phyloP scores from a whole-genome alignment of 1,284 basidiomycete genomes.

The Apiotrichum gamsii region DNA sequence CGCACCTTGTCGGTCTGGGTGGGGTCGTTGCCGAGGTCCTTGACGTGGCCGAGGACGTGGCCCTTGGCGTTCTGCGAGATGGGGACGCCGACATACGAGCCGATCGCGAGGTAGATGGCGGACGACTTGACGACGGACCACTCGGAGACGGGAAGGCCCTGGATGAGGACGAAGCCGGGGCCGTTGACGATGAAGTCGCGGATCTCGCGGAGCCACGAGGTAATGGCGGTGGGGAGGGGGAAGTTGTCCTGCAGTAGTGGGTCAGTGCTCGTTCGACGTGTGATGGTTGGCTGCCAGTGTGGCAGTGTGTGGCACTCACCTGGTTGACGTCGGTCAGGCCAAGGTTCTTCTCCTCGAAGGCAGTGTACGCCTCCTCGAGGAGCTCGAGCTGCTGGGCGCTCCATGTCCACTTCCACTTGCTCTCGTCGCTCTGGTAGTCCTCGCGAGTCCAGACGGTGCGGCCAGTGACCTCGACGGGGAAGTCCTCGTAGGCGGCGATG shows the following conservation, averaged over 20 bases:
- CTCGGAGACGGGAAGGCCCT: constrained; percentile 44
- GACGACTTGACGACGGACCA: constrained; percentile 44
- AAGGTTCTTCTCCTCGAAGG: constrained; percentile 20
- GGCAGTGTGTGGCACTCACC: constrained; percentile 10
- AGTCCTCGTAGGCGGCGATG: constrained; percentile 32
- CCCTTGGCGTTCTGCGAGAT: constrained; percentile 47
- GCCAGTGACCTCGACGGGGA: constrained; percentile 42
- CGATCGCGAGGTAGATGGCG: constrained; percentile 47
- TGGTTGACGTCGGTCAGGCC: constrained; percentile 27
- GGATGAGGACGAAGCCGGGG: constrained; percentile 47
- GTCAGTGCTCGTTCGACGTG: too few species aligned
- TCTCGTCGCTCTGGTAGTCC: constrained; percentile 21
- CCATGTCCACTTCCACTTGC: constrained; percentile 33
- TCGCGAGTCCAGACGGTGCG: constrained; percentile 34
- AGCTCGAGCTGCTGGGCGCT: constrained; percentile 22
- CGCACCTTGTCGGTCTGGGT: constrained; percentile 49
- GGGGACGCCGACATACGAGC: constrained; percentile 41
- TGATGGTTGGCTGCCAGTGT: neutral
- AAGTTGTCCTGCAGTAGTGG: constrained; percentile 22
- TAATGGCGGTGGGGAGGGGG: constrained; percentile 18
- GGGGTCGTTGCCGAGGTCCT: constrained; percentile 48
- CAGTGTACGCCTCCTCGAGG: constrained; percentile 27
- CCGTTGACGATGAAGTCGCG: constrained; percentile 33
- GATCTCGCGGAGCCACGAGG: constrained; percentile 21
- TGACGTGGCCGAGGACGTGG: constrained; percentile 49